Base-by-base conservation (phyloP, 2,329 filamentous ascomycete genomes). In the Xylariaceae sp. region DNA sequence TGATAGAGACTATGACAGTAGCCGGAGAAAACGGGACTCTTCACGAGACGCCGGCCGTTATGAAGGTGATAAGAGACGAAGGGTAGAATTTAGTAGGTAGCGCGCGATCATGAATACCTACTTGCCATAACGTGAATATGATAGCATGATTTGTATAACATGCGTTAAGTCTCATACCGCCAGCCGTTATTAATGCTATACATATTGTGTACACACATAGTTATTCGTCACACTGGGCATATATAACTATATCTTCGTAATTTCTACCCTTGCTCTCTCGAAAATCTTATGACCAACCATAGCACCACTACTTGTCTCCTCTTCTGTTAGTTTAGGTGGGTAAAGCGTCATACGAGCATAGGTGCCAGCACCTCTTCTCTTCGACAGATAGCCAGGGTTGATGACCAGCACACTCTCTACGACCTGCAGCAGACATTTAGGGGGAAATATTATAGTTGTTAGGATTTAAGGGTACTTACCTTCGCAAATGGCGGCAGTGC, bases 371-470 rank as follows among this genome's bases (percentile, higher is more conserved):
- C 88, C 92, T 57, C 87, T 87, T 54, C 90, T 86, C 76, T 96
- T 97, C 14, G 92, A 95, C 29, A 96, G 77, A 46, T 86, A 88
- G 4, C 95, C 94, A 0, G 95, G 94, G 72, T 99, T 99, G 69
- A 99, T 89, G 11, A 92, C 87, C 6, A 98, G 76, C 0, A 97
- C 92, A 65, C 89, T 91, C 69, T 97, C 91, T 9, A 98, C 87
- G 37, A 97, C 92, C 92, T 96, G 65, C 1, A 39, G 17, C 14
- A 11, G n/a, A 34, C 28, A 17, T 4, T 23, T 56, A 24, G 55
- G 8, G 1, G 2, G 14, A 41, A 52, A 55, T 56, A 24, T 65
- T 63, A 63, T 48, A 9, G 24, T 16, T 61, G 12, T 36, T 1
- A 3, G 17, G 12, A 23, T 11, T 24, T 24, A 6, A 12, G 9